Base-by-base conservation (phyloP, 768 basidiomycete genomes). In the Mrakia frigida region DNA sequence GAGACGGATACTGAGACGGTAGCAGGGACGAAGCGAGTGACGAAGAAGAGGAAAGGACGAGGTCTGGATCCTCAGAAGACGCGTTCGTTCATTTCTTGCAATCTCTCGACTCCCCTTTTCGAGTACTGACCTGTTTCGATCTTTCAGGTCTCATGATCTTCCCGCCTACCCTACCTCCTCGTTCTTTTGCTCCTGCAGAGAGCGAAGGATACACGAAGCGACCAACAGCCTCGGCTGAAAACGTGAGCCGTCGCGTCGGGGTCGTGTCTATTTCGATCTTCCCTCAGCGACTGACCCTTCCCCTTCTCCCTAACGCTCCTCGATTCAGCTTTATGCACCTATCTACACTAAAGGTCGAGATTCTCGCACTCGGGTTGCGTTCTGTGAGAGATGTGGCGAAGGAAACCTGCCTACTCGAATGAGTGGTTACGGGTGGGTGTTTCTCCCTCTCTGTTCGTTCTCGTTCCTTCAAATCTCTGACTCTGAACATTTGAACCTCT, bases 111-210 rank as follows among this genome's bases (percentile, higher is more conserved):
- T 25, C 10, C 23, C 56, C 28, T 60, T 60, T 23, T 60, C 56
- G 6, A 25, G 9, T 9, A 6, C 28, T 60, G n/a, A n/a, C 25
- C 28, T 60, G 56, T 25, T 60, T 25, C 10, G 43, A 7, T 46
- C 23, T 23, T 9, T 9, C 61, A 63, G 61, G 61, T 33, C 61
- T 63, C n/a, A 63, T 63, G 61, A 63, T 63, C 61, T 63, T 63
- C 31, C 61, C 61, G 3, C 61, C 61, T 31, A 13, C 61, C 61
- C 61, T 63, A 25, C 28, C 61, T 13, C 61, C 61, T 33, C n/a
- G 33, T 6, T 28, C 61, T 13, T 63, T 63, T 18, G 61, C 28
- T 4, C 61, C 61, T 18, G n/a, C n/a, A 6, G 11, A n/a, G 61
- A 31, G 28, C n/a, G 61, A 63, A 33, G 61, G 61, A 35, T 63